A percentile compares a stretch with the other conserved stretches of the same genome.
phyloP scores from a whole-genome alignment of 768 basidiomycete species.

The Pleurotus tuoliensis region DNA sequence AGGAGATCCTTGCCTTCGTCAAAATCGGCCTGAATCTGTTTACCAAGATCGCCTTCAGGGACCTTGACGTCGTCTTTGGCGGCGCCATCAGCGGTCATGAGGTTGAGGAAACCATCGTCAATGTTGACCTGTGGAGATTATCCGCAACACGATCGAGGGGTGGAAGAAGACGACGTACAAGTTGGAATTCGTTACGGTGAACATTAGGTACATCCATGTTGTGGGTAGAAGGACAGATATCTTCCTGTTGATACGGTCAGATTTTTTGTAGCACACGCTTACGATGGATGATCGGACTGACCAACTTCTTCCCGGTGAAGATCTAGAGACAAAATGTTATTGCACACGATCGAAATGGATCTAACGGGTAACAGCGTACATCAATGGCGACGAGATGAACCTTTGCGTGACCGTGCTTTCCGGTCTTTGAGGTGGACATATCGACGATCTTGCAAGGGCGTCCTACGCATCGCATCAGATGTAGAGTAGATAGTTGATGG shows the following conservation, averaged over 20 bases:
- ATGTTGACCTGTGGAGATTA: slow-evolving; percentile 61
- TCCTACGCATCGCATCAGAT: slow-evolving; percentile 31
- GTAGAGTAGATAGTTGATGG: slow-evolving; percentile 2
- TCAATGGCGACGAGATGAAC: slow-evolving; percentile 97
- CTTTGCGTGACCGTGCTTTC: slow-evolving; percentile 99
- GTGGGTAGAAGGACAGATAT: slow-evolving; percentile 95
- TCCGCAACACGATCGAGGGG: too few species aligned
- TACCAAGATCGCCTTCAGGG: slow-evolving; percentile 82
- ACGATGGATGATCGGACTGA: slow-evolving; percentile 33
- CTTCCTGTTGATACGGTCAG: slow-evolving; percentile 54
- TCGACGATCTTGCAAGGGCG: slow-evolving; percentile 99
- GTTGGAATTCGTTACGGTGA: slow-evolving; percentile 81
- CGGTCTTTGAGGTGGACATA: slow-evolving; percentile 99
- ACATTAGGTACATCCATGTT: slow-evolving; percentile 99
- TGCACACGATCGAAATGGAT: background rate
- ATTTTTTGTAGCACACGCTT: slow-evolving; percentile 4
- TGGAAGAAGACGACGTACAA: slow-evolving; percentile 44
- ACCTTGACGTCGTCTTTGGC: slow-evolving; percentile 93
- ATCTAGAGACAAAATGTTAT: slow-evolving; percentile 51
- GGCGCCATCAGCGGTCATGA: slow-evolving; percentile 77
- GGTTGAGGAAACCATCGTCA: slow-evolving; percentile 93
- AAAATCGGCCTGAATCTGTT: slow-evolving; percentile 63
- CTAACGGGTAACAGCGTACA: slow-evolving; percentile 46
- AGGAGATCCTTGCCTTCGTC: slow-evolving; percentile 86
- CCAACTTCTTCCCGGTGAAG: slow-evolving; percentile 97